A percentile compares a stretch with the other conserved stretches of the same genome.
Conservation (phyloP, 202 grass and related monocot species). For the Panicum hallii region DNA sequence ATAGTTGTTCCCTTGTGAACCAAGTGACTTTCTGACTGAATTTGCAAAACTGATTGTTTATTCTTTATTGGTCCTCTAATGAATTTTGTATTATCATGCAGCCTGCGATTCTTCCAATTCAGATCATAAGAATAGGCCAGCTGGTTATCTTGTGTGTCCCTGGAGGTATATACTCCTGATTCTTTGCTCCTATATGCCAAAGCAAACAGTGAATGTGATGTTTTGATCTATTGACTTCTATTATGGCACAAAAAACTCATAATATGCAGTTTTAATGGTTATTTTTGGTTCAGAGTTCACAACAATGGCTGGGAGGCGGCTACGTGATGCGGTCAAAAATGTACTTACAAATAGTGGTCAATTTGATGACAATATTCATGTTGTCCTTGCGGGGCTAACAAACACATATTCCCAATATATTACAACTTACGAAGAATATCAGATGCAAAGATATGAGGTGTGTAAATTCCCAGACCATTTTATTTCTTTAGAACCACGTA, state of each 20-base stretch:
- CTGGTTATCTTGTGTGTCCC: conserved; percentile 92
- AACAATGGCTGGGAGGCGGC: conserved; percentile 91
- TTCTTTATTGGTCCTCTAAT: conserved; percentile 34
- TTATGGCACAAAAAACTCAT: conserved; percentile 2
- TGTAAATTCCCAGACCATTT: background rate
- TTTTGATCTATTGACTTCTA: conserved; percentile 1
- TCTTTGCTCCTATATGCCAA: conserved; percentile 18
- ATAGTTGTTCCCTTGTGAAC: background rate
- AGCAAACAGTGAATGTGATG: conserved; percentile 17
- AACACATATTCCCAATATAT: conserved; percentile 97
- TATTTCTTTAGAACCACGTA: background rate
- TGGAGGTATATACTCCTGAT: conserved; percentile 70
- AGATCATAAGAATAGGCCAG: conserved; percentile 94
- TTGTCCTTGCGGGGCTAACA: conserved; percentile 88
- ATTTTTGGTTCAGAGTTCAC: conserved; percentile 78
- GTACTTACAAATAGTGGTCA: conserved; percentile 65
- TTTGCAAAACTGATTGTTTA: conserved; percentile 26
- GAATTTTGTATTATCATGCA: conserved; percentile 52
- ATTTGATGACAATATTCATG: conserved; percentile 71
- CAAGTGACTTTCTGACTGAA: conserved; percentile 26
- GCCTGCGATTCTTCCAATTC: conserved; percentile 94
- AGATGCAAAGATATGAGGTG: conserved; percentile 99
- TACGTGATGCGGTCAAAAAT: conserved; percentile 80
- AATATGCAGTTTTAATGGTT: conserved; percentile 25
- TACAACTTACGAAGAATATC: conserved; percentile 90